Base-by-base conservation (phyloP, 1,139 yeast species). In the Saccharomyces hybrid region DNA sequence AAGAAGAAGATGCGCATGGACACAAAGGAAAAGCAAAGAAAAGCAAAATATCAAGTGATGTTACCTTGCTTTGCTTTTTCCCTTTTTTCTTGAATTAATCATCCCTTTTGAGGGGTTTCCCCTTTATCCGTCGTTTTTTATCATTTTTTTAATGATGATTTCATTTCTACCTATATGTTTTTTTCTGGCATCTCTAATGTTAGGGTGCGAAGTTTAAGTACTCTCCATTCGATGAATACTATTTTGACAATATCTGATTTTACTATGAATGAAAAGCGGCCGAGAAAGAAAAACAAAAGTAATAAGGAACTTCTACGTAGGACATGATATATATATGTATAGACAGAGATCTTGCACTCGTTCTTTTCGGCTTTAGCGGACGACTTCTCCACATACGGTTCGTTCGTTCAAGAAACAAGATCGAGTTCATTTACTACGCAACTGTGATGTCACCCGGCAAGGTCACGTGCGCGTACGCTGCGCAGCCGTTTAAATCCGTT, bases 121-220 rank as follows among this genome's bases (percentile, higher is more conserved):
- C 26, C 16, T 41, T 19, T 13, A 31, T 44, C 29, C 29, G 47
- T 27, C 41, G 42, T 38, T 44, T 19, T 19, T 19, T 19, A 19
- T 19, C 49, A 19, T 19, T 19, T 19, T 28, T 26, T 25, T 47
- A 52, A 63, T 65, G 69, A 66, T 66, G 69, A 66, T 59, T 61
- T 51, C 58, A 53, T 55, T 47, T 47, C 55, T 56, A 54, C 51
- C 41, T 55, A 52, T 56, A 55, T 59, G 58, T 59, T 60, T 57
- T 58, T 67, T 66, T 67, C 70, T 67, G 70, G 70, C 70, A 67
- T 67, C 70, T 67, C 70, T 67, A 67, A 66, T 65, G 69, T 62
- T 66, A 67, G 70, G 59, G 60, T 62, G 54, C 48, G 68, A 59
- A 57, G 70, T 67, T 67, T 67, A 64, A 67, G 70, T 67, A 67